Evolutionary conservation across 78 protist genomes (phyloP), one percentile per base, ranked within the genome.

Genomic region (Dictyostelium brefeldianum): DNA sequence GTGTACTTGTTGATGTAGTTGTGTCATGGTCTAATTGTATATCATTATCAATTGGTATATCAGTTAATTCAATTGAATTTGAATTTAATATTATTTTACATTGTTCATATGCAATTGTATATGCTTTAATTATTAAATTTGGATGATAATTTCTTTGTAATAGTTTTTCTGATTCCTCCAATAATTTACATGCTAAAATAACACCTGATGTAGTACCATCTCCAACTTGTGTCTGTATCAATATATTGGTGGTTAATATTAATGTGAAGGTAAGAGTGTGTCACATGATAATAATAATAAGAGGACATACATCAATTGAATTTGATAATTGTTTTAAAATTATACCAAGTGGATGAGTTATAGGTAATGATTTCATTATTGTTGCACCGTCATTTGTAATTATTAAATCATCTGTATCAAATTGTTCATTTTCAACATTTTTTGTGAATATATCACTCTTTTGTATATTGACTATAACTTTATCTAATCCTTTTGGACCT

Each of bases 321-420:
- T 47, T 50, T 48, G 93, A 80, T 71, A 87, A 59, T 15, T 74
- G 78, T 48, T 77, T 78, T 22, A 87, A 7, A 14, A 87, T 87
- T 14, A 54, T 12, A 29, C 67, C 83, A 8, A 77, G n/a, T 22
- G 93, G 93, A 50, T 87, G 56, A 2, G 67, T 47, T 2, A 77
- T 51, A 2, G 78, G 79, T 46, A 87, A 54, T 8, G 53, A n/a
- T 31, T 46, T 50, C 43, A 87, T 36, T 10, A 87, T 87, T 2
- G 93, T 87, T 11, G 84, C 83, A 77, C 93, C 93, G 29, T 87
- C 93, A 78, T 87, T 87, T 54, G 93, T 87, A 17, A 87, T 87
- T 22, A 75, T 85, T 1, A 43, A 50, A 15, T 75, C 81, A 50
- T 75, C 64, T 2, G 31, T 75, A 27, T 75, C 46, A 17, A 75